Evolutionary conservation across 345 rosid genomes (phyloP).

Genomic region (Populus pruinosa): DNA sequence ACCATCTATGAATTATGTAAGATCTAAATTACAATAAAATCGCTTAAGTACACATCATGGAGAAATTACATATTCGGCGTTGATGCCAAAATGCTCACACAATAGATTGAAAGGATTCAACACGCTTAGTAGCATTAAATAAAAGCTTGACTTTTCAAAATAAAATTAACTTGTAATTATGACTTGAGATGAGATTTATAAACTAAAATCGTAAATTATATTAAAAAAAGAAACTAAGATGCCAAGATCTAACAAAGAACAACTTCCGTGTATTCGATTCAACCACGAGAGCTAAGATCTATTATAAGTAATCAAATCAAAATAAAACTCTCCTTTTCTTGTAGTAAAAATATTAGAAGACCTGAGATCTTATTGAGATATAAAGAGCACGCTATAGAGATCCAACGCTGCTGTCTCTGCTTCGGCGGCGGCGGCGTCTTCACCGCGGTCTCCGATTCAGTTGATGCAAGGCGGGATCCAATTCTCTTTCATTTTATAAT

Average conservation of each 20-base stretch:
- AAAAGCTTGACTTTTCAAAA: background rate
- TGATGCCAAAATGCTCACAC: background rate
- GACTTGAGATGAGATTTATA: background rate
- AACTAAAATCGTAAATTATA: background rate
- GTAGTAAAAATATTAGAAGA: background rate
- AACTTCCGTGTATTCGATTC: background rate
- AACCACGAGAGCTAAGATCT: background rate
- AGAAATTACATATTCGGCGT: background rate
- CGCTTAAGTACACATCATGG: background rate
- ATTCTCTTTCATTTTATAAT: conserved; percentile 20
- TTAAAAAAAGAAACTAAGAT: background rate
- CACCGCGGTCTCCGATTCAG: conserved; percentile 94
- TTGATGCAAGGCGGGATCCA: conserved; percentile 97
- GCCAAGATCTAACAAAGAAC: background rate
- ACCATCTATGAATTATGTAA: background rate
- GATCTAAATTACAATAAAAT: background rate
- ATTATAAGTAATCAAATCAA: background rate
- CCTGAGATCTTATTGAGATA: conserved; percentile 41
- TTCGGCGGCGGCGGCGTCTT: conserved; percentile 11
- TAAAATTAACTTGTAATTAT: too few species aligned
- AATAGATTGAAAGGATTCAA: background rate
- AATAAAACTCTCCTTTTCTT: background rate
- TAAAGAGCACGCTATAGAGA: background rate
- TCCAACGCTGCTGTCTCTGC: background rate
- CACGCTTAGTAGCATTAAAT: background rate